Conservation (phyloP, 345 rosid species). For the Mercurialis annua region DNA sequence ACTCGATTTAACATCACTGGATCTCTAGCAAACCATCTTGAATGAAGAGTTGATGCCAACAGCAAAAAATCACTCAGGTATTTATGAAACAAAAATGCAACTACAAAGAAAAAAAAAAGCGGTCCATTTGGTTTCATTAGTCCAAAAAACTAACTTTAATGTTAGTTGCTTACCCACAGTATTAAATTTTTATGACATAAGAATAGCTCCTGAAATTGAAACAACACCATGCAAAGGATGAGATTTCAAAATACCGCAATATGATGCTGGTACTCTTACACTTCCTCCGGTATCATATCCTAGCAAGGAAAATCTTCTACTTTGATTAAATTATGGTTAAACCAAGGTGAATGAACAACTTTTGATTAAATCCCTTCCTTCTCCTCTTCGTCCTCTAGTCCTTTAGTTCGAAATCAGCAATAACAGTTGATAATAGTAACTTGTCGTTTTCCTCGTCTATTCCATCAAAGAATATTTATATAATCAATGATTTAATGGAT, state of each 20-base stretch:
- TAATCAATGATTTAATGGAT: too few relatives aligned
- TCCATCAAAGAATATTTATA: too few relatives aligned
- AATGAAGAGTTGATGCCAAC: slow-evolving; percentile 1
- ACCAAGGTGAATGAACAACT: neutral
- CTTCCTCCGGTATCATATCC: slow-evolving; percentile 97
- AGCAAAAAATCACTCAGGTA: too few relatives aligned
- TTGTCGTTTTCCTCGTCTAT: too few relatives aligned
- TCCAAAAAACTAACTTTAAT: neutral
- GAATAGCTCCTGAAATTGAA: slow-evolving; percentile 61
- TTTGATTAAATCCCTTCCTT: too few relatives aligned
- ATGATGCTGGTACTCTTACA: slow-evolving; percentile 79
- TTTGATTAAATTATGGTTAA: neutral
- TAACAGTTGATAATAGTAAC: too few relatives aligned
- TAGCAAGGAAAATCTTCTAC: slow-evolving; percentile 20
- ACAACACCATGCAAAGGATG: slow-evolving; percentile 65
- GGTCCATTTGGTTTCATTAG: neutral
- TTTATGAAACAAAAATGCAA: neutral
- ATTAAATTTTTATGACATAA: slow-evolving; percentile 86
- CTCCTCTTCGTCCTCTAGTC: too few relatives aligned
- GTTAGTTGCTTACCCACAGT: slow-evolving; percentile 66
- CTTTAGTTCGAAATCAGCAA: too few relatives aligned
- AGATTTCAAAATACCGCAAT: slow-evolving; percentile 72
- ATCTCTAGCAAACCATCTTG: slow-evolving; percentile 94
- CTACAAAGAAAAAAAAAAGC: too few relatives aligned
- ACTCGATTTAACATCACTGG: slow-evolving; percentile 57